These are phyloP conservation scores for Neocucurbitaria cava DNA, from an alignment of 2,329 filamentous ascomycete genomes.

Conservation along the genomic window DNA sequence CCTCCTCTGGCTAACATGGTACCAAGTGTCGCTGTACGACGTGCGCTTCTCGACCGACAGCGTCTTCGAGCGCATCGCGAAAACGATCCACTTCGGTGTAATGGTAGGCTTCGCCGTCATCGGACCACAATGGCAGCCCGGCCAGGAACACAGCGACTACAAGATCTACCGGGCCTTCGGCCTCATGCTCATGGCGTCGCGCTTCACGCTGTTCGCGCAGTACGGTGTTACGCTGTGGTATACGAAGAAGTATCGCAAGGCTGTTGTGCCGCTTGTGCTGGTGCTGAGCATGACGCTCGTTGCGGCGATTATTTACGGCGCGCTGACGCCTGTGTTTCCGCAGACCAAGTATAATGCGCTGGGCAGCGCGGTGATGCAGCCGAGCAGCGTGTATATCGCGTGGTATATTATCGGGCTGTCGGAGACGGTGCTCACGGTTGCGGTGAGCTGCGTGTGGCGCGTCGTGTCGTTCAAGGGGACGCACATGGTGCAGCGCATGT, in stretches of 20 bases:
- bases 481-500: constrained; percentile 48
- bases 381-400: constrained; percentile 51
- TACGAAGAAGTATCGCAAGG: constrained; percentile 37
- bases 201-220: constrained; percentile 47
- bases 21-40: constrained; percentile 69
- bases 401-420: constrained; percentile 60
- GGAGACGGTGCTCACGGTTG: constrained; percentile 41
- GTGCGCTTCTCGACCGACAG: constrained; percentile 70
- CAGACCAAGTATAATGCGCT: constrained; percentile 5
- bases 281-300: constrained; percentile 43
- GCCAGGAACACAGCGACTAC: constrained; percentile 44
- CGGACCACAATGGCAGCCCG: constrained; percentile 52
- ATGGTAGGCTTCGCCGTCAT: constrained; percentile 72
- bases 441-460: constrained; percentile 40
- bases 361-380: constrained; percentile 4
- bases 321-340: constrained; percentile 39
- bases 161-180: constrained; percentile 53
- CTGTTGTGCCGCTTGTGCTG: constrained; percentile 40
- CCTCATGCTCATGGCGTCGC: constrained; percentile 48
- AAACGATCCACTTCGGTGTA: constrained; percentile 67
- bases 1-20: constrained; percentile 73
- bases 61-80: constrained; percentile 66
- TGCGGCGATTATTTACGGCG: constrained; percentile 45
- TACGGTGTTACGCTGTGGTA: constrained; percentile 48
- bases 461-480: constrained; percentile 49